Conservation (phyloP, 768 basidiomycete species). For the Amanita phalloides region DNA sequence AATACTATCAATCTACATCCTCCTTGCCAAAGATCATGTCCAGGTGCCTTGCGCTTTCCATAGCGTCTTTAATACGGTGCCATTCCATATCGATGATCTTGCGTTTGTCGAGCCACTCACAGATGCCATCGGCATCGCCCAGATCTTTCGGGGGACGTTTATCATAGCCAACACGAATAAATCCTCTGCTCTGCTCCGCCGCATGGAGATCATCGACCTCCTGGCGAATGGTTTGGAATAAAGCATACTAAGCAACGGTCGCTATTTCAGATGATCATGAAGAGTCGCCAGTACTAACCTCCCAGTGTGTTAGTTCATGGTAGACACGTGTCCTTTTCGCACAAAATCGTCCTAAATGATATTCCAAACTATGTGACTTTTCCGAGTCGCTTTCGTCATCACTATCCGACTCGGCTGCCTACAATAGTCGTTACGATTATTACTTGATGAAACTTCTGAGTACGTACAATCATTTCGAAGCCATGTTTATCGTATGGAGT, state of each 20-base stretch:
- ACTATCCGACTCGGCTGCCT: not conserved
- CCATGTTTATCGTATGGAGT: constrained; percentile 59
- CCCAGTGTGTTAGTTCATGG: constrained; percentile 75
- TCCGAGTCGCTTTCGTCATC: constrained; percentile 12
- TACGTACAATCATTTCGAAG: constrained; percentile 30
- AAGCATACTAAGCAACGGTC: constrained; percentile 34
- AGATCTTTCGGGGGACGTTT: constrained; percentile 55
- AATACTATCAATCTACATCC: constrained; percentile 9
- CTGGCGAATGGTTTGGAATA: constrained; percentile 46
- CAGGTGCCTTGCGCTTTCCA: constrained; percentile 61
- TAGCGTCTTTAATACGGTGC: constrained; percentile 59
- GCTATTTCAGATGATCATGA: not conserved
- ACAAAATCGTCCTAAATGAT: constrained; percentile 73
- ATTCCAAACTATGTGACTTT: constrained; percentile 24
- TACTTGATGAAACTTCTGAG: not conserved
- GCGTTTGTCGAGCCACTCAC: constrained; percentile 72
- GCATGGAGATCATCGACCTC: constrained; percentile 49
- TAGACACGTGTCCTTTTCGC: constrained; percentile 56
- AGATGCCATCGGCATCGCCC: constrained; percentile 64
- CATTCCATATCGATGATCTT: constrained; percentile 59
- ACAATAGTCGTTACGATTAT: not conserved
- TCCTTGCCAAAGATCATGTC: constrained; percentile 40
- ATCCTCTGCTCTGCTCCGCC: constrained; percentile 26
- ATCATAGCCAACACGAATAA: constrained; percentile 49
- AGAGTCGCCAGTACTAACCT: constrained; percentile 37